Evolutionary conservation across 306 rosid genomes (phyloP), one percentile per base, ranked within the genome.

Genomic region (Lathyrus sativus): DNA sequence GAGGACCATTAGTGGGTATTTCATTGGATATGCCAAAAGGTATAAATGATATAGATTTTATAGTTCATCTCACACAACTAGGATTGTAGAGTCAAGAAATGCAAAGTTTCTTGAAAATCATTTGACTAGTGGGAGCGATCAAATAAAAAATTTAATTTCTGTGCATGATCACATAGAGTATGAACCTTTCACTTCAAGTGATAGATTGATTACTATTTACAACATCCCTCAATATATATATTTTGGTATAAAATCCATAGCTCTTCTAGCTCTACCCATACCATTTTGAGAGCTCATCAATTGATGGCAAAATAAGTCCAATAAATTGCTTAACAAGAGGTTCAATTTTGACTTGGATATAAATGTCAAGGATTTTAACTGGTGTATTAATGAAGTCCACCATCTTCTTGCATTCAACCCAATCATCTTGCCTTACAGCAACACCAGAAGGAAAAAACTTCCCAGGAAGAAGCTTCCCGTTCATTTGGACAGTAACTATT

Each of bases 361-460:
- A 77, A 74, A 80, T 73, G 76, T 79, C 88, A 68, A 76, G 64
- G 65, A 69, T 79, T 62, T 81, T 61, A 42, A 84, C 80, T 58
- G 84, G 76, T 39, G 70, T 77, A 54, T 68, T 74, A 28, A 88
- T 77, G 83, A 81, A 88, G 71, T 19, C 64, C 73, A 83, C 62
- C 96, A 84, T 90, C 79, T 93, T 80, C 77, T 82, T 80, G 67
- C 99, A 90, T 87, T 93, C 99, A 84, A 93, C 99, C 99, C 99
- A 93, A 83, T 93, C 99, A 65, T 86, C 87, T 65, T 85, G 89
- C 86, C 99, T 90, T 77, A 88, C 86, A 44, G 84, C 90, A 65
- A 82, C 72, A 79, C 71, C 83, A 69, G 87, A 71, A 45, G 99
- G 95, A 59, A 96, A 93, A 74, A 82, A 85, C 73, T 79, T 86